A percentile compares a stretch with the other conserved stretches of the same genome.
phyloP scores from a whole-genome alignment of 75 land plant genomes.

The Pinus tabuliformis region DNA sequence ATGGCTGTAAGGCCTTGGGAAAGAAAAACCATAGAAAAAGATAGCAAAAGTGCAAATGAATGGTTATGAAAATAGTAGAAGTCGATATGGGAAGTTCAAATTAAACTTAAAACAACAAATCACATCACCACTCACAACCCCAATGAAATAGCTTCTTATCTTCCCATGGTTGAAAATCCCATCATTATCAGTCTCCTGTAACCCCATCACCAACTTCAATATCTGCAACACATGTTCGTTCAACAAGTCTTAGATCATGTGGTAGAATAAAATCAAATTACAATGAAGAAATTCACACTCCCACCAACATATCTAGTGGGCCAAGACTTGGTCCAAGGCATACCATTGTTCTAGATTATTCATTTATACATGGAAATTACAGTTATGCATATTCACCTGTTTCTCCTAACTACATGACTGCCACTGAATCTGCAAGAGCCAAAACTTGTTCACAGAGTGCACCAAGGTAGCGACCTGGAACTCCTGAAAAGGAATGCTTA shows the following conservation, averaged over 20 bases:
- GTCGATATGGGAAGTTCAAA: slow-evolving; percentile 55
- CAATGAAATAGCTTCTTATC: not conserved
- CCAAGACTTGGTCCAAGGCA: slow-evolving; percentile 13
- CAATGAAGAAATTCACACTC: slow-evolving; percentile 24
- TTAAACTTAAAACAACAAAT: slow-evolving; percentile 27
- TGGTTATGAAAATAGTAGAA: slow-evolving; percentile 58
- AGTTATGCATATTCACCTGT: slow-evolving; percentile 17
- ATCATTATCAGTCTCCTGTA: not conserved
- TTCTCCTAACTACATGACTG: slow-evolving; percentile 88
- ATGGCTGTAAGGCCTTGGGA: slow-evolving; percentile 84
- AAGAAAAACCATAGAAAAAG: not conserved
- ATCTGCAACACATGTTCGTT: slow-evolving; percentile 36
- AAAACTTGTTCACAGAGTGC: slow-evolving; percentile 71
- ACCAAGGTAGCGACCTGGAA: slow-evolving; percentile 70
- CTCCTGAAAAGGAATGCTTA: slow-evolving; percentile 61
- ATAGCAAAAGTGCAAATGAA: slow-evolving; percentile 8
- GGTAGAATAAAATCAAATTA: slow-evolving; percentile 22
- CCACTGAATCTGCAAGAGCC: slow-evolving; percentile 89
- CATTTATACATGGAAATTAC: not conserved
- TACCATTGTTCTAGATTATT: slow-evolving; percentile 9
- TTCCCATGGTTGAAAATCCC: slow-evolving; percentile 8
- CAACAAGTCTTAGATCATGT: slow-evolving; percentile 53
- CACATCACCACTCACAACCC: not conserved
- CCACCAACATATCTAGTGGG: slow-evolving; percentile 18
- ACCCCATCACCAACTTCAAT: slow-evolving; percentile 10